Conservation (phyloP, 768 basidiomycete genomes). For the Stropharia rugosoannulata region DNA sequence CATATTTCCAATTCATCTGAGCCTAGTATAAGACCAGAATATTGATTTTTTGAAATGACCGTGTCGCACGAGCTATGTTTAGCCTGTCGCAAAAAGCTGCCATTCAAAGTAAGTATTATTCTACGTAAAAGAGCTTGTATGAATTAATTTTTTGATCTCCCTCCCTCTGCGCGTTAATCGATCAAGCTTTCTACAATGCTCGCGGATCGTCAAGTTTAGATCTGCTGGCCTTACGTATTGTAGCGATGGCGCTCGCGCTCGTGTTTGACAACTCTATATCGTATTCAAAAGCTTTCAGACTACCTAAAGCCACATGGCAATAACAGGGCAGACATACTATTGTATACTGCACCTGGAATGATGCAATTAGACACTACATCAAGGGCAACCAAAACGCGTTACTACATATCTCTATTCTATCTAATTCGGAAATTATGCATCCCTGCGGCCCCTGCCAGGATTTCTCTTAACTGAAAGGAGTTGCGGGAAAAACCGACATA, state of each 20-base stretch:
- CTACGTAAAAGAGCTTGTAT: neutral
- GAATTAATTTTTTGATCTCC: neutral
- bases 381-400: too few species aligned
- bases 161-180: neutral
- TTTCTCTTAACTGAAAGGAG: neutral
- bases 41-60: too few species aligned
- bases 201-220: neutral
- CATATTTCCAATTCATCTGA: too few species aligned
- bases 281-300: too few species aligned
- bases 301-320: constrained; percentile 9
- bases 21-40: too few species aligned
- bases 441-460: neutral
- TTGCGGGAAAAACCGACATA: constrained; percentile 1
- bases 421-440: neutral
- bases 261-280: too few species aligned
- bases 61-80: too few species aligned
- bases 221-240: neutral
- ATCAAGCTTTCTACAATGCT: neutral
- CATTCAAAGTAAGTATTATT: too few species aligned
- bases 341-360: neutral
- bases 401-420: too few species aligned
- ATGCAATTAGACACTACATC: constrained; percentile 19
- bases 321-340: too few species aligned
- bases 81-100: too few species aligned
- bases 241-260: neutral